Evolutionary conservation across 306 rosid species (phyloP), one percentile per base, ranked within the genome.

Genomic region (Castanea mollissima): DNA sequence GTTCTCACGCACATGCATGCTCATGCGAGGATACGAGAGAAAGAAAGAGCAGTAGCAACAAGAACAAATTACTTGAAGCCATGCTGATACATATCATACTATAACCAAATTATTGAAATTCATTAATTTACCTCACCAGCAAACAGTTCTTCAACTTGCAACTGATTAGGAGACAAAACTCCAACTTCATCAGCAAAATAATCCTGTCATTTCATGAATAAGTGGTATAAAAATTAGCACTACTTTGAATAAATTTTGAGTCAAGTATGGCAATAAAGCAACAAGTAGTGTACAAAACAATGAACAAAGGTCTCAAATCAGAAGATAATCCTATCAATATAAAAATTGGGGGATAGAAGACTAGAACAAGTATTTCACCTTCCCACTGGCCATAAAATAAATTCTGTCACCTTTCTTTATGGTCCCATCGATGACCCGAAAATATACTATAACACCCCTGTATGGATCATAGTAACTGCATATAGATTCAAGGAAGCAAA

Each of bases 381-480:
- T 92, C 74, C 74, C 84, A 83, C 97, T 94, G 46, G 98, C 98
- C 97, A 94, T 94, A 78, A 94, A 94, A 81, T 79, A 82, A 76
- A 94, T 86, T 72, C 97, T 85, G 84, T 94, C 98, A 4, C 98
- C 98, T 89, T 91, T 94, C 92, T 90, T 94, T 56, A 94, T 86
- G 63, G 83, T 83, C 73, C 98, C 98, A 87, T 94, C 98, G 83
- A 92, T 87, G 62, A 92, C 90, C 62, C 98, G 87, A 81, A 94
- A 94, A 76, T 94, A 94, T 80, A 94, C 98, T 60, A 94, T 87
- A 56, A 92, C 97, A 46, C 98, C 98, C 81, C 98, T 85, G 29
- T 94, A 94, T 58, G 98, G 89, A 80, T 94, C 98, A 73, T 91
- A 94, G 86, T 94, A 94, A 79, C 98, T 92, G 95, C 87, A 89